Percentiles rank a stretch among this genome's conserved stretches.
phyloP scores from a whole-genome alignment of 306 rosid genomes.

The Vigna mungo region DNA sequence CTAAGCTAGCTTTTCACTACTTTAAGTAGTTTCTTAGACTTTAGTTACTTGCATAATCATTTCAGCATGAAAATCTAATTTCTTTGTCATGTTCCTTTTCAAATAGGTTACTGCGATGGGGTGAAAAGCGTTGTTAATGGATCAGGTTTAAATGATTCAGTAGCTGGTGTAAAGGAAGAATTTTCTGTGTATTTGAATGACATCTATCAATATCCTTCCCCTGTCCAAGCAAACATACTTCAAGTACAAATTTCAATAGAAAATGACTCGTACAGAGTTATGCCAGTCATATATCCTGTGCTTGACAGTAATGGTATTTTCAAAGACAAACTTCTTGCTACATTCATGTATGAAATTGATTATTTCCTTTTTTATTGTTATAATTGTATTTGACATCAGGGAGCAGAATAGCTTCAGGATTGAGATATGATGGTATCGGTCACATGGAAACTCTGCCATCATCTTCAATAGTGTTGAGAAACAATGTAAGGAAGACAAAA shows the following conservation, averaged over 20 bases:
- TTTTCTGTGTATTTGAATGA: conserved; percentile 76
- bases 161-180: conserved; percentile 60
- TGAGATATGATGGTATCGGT: conserved; percentile 44
- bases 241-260: conserved; percentile 66
- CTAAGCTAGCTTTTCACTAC: not conserved
- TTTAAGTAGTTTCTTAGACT: not conserved
- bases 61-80: conserved; percentile 20
- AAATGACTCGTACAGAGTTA: conserved; percentile 56
- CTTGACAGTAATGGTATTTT: conserved; percentile 61
- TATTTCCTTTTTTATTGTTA: conserved; percentile 16
- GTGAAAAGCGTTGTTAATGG: conserved; percentile 81
- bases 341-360: conserved; percentile 10
- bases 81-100: conserved; percentile 27
- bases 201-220: conserved; percentile 75
- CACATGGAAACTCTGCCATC: conserved; percentile 54
- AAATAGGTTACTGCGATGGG: conserved; percentile 82
- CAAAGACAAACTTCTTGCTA: conserved; percentile 30
- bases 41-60: conserved; percentile 4
- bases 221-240: conserved; percentile 64
- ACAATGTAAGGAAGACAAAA: conserved; percentile 59
- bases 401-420: conserved; percentile 43
- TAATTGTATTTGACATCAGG: conserved; percentile 47
- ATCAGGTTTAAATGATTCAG: conserved; percentile 75
- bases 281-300: conserved; percentile 58
- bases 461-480: conserved; percentile 44